Conservation (phyloP, 1,284 basidiomycete species). For the Fomitopsis schrenkii region DNA sequence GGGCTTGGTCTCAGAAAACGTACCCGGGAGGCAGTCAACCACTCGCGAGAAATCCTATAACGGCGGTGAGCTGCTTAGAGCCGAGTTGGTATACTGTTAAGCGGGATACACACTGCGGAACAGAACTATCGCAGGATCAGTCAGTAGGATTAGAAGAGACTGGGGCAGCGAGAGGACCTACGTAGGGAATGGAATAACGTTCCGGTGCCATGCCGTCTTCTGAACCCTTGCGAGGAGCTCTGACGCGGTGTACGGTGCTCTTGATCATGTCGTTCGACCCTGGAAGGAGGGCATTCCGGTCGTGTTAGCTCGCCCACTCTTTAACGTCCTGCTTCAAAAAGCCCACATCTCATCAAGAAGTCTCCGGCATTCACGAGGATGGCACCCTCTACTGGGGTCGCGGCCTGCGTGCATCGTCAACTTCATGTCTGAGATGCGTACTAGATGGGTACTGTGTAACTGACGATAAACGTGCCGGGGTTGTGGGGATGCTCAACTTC, state of each 20-base stretch:
- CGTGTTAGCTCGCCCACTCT: not conserved
- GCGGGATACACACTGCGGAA: conserved; percentile 28
- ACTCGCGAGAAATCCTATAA: conserved; percentile 36
- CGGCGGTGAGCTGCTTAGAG: not conserved
- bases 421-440: not conserved
- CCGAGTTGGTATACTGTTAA: not conserved
- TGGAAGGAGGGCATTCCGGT: conserved; percentile 11
- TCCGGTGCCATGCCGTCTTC: conserved; percentile 37
- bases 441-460: not conserved
- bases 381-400: conserved; percentile 44
- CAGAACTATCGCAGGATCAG: conserved; percentile 34
- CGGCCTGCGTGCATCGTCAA: conserved; percentile 30
- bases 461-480: conserved; percentile 42
- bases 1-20: conserved; percentile 37
- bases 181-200: conserved; percentile 57
- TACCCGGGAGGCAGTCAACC: conserved; percentile 50
- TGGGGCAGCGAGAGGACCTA: conserved; percentile 16
- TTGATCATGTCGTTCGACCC: conserved; percentile 59
- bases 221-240: conserved; percentile 33
- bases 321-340: not conserved
- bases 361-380: conserved; percentile 62
- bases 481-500: conserved; percentile 52
- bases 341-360: conserved; percentile 50
- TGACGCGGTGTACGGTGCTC: conserved; percentile 58
- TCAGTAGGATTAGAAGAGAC: not conserved